Evolutionary conservation across 164 flowering plant species (phyloP).

Genomic region (Tetracentron sinense): DNA sequence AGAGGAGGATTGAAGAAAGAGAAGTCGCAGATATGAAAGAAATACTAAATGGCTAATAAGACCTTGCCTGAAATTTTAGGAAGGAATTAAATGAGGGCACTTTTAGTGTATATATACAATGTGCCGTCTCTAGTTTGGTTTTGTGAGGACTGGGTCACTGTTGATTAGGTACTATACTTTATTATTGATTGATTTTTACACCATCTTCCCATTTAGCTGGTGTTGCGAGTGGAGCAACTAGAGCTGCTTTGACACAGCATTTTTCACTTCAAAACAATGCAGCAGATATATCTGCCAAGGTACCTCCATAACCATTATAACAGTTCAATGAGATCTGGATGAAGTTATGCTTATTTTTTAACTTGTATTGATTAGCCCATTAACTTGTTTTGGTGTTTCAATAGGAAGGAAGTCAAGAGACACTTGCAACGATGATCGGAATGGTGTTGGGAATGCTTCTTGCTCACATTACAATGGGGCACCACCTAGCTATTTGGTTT

Average conservation of each 20-base stretch:
- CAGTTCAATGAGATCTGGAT: conserved; percentile 2
- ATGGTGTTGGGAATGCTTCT: conserved; percentile 97
- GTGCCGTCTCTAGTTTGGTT: neutral
- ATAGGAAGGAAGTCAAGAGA: conserved; percentile 99
- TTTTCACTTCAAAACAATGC: conserved; percentile 98
- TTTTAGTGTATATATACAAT: no score
- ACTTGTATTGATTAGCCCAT: neutral
- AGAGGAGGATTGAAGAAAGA: no score
- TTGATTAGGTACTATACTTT: neutral
- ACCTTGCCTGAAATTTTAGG: no score
- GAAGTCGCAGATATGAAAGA: no score
- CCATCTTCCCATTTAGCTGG: conserved; percentile 59
- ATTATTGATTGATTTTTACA: conserved; percentile 8
- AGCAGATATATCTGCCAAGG: conserved; percentile 99
- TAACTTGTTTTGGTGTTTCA: conserved; percentile 4
- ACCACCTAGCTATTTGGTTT: conserved; percentile 76
- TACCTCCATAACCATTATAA: conserved; percentile 19
- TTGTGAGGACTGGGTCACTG: neutral
- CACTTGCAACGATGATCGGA: conserved; percentile 93
- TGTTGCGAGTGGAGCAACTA: conserved; percentile 99
- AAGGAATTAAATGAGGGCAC: no score
- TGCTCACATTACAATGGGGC: conserved; percentile 76
- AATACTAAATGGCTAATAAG: no score
- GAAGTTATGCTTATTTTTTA: neutral
- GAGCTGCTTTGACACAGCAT: conserved; percentile 98